Conservation (phyloP, 2,329 filamentous ascomycete genomes). For the Epicoccum nigrum region DNA sequence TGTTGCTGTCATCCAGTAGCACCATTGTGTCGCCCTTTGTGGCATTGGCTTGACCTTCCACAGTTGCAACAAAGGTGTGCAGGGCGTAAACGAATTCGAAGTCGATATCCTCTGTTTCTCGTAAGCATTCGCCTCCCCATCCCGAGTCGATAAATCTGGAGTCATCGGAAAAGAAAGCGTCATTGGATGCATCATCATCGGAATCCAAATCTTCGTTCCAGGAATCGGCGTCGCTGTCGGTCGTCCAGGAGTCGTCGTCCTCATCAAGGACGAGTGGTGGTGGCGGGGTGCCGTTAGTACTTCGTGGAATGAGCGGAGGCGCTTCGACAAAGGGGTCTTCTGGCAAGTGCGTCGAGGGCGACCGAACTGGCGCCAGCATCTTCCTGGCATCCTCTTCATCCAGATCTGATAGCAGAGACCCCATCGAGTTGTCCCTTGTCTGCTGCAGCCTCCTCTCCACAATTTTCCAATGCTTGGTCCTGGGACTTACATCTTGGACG, state of each 20-base stretch:
- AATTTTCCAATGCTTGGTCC: conserved; percentile 18
- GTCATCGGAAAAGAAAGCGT: conserved; percentile 63
- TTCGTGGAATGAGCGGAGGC: conserved; percentile 3
- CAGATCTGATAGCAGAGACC: conserved; percentile 39
- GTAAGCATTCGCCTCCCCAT: conserved; percentile 85
- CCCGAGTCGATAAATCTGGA: conserved; percentile 71
- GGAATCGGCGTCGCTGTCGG: conserved; percentile 48
- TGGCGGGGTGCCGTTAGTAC: conserved; percentile 20
- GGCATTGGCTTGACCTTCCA: conserved; percentile 97
- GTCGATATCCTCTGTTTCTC: conserved; percentile 95
- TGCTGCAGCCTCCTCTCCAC: conserved; percentile 21
- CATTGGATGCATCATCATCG: conserved; percentile 65
- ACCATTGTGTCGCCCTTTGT: conserved; percentile 99
- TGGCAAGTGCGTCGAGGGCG: conserved; percentile 38
- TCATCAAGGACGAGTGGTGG: conserved; percentile 11
- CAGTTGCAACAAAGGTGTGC: conserved; percentile 96
- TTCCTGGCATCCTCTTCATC: conserved; percentile 46
- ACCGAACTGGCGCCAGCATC: conserved; percentile 52
- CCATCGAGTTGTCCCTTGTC: conserved; percentile 38
- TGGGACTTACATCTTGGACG: conserved; percentile 27
- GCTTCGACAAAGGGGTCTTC: conserved; percentile 25
- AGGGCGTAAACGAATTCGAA: conserved; percentile 99
- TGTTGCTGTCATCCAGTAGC: conserved; percentile 96
- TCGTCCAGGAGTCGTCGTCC: conserved; percentile 42
- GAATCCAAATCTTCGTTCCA: conserved; percentile 43